Evolutionary conservation across 139 green algal genomes (phyloP), one percentile per base, ranked within the genome.

Genomic region (Picochlorum sp.): DNA sequence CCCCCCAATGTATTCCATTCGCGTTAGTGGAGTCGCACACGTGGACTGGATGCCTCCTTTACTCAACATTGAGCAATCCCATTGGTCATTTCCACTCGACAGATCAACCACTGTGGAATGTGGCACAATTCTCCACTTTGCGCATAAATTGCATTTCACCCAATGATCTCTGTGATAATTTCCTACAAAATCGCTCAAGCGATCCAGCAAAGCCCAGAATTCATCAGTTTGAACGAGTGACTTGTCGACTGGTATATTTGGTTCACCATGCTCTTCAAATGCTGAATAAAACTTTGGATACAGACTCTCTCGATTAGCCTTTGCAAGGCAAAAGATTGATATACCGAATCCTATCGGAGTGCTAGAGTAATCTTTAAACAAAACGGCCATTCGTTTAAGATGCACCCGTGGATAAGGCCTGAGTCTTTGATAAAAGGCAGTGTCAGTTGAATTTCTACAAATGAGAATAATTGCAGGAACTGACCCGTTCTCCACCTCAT

Each of bases 321-420:
- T 81, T 45, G 81, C 83, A 20, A 95, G 79, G 61, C 81, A 90
- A 63, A 95, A 90, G 18, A 92, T 76, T 3, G 78, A 76, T 21
- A 94, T 82, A 2, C 87, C 87, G 74, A 92, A 95, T 7, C 82
- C 82, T 37, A 89, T 88, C 16, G 87, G 82, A 6, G 68, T 47
- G 52, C 81, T 80, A 41, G 79, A 70, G 49, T 90, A 92, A 72
- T 90, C 85, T 62, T 95, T 94, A 77, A 93, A 92, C 20, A 67
- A 75, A 2, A 73, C 63, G 21, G 57, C 71, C 20, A 52, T 62
- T 24, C 87, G 66, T 14, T 79, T 73, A 45, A 95, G 74, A 65
- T 90, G 69, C 20, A 95, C 72, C 4, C 87, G 73, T 4, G 88
- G 88, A 76, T 92, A 95, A 23, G 82, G 82, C 16, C 76, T 63